Percentiles rank a stretch among this genome's conserved stretches.
These are phyloP conservation scores for Russula abietina DNA, from an alignment of 768 basidiomycete species.

Conservation along the genomic window DNA sequence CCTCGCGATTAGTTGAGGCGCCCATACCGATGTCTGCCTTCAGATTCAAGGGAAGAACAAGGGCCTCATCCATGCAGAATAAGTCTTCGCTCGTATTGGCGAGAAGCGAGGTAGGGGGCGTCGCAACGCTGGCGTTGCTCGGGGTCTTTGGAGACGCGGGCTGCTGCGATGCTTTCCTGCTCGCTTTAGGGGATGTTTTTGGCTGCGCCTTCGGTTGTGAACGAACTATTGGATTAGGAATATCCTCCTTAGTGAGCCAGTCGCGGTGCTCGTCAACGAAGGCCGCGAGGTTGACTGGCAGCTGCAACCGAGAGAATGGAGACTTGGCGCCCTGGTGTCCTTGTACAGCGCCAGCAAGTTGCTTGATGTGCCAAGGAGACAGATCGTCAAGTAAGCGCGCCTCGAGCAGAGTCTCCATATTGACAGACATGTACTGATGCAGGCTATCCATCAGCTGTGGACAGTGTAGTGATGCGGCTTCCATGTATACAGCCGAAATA, in stretches of 20 bases:
- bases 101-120: constrained; percentile 26
- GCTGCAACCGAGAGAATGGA: constrained; percentile 55
- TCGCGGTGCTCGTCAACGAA: constrained; percentile 51
- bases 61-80: constrained; percentile 75
- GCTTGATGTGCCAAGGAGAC: constrained; percentile 53
- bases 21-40: constrained; percentile 8
- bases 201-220: constrained; percentile 24
- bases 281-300: constrained; percentile 43
- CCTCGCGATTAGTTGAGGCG: constrained; percentile 1
- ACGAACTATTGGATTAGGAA: constrained; percentile 51
- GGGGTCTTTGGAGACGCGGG: constrained; percentile 28
- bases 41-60: constrained; percentile 30
- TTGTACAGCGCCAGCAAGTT: constrained; percentile 55
- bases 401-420: constrained; percentile 85
- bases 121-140: constrained; percentile 27
- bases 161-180: constrained; percentile 28
- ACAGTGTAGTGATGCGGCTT: constrained; percentile 76
- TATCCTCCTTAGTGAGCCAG: constrained; percentile 68
- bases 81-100: constrained; percentile 53
- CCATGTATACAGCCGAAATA: constrained; percentile 70
- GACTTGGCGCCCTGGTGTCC: constrained; percentile 58
- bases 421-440: constrained; percentile 72
- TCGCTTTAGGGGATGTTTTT: constrained; percentile 31
- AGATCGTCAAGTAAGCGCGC: constrained; percentile 73
- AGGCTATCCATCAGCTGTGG: constrained; percentile 59